Base-by-base conservation (phyloP, 345 rosid species). In the Salix caprea region DNA sequence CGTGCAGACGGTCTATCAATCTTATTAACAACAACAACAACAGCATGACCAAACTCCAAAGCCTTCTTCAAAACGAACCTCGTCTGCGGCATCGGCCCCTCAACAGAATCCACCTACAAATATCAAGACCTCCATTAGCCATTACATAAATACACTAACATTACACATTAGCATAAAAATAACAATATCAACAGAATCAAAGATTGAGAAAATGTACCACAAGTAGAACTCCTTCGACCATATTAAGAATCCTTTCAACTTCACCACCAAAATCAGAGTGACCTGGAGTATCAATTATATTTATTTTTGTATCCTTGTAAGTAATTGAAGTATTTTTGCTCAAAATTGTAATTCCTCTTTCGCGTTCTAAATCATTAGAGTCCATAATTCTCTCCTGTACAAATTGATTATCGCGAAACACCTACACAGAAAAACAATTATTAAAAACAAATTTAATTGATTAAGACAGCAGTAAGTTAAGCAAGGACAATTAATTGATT, bases 261-360 rank as follows among this genome's bases (percentile, higher is more conserved):
- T 95, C 99, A 82, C 99, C 99, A 48, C 99, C 99, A 84, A 95
- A 95, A 84, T 95, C 99, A 52, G 99, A 95, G 79, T 95, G 99
- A 34, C 99, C 99, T 8, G 99, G 99, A 72, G 99, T 95, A 85
- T 93, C 99, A 64, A 95, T 95, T 50, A 95, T 91, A 82, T 95
- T 95, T 46, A 95, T 89, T 80, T 95, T 95, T 0, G 92, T 86
- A 34, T 90, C 96, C 82, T 91, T 91, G n/a, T 88, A 95, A 67
- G 93, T 87, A 61, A 93, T 93, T 36, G 99, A 95, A 1, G 99
- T 95, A 78, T 95, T 95, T 82, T 95, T 95, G 90, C 99, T 95
- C 37, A 95, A 89, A 15, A 95, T 95, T 3, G 99, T 95, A 81
- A 93, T 95, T 79, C 99, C 99, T 82, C 99, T 87, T 84, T 95